These are phyloP conservation scores for Coemansia sp. DNA, from an alignment of 192 early-diverging fungal species.

Conservation along the genomic window DNA sequence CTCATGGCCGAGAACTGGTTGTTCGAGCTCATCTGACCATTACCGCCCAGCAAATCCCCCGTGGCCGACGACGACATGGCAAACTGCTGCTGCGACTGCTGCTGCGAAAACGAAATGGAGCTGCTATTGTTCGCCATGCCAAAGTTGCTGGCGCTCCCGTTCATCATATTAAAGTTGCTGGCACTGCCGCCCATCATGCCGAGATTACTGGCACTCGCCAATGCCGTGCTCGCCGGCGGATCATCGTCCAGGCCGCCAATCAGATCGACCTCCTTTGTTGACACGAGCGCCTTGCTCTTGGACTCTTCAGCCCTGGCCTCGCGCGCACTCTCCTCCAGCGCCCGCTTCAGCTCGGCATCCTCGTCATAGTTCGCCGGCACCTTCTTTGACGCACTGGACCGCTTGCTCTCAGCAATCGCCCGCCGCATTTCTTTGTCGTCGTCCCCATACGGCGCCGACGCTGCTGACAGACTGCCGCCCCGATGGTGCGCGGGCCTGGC, in stretches of 20 bases:
- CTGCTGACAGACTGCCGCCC: slow-evolving; percentile 18
- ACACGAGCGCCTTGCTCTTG: neutral
- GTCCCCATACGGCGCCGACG: slow-evolving; percentile 42
- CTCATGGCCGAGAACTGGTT: slow-evolving; percentile 17
- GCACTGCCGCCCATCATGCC: slow-evolving; percentile 18
- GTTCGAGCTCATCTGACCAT: slow-evolving; percentile 8
- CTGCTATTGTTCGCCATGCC: slow-evolving; percentile 7
- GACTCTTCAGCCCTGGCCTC: slow-evolving; percentile 50
- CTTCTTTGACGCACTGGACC: slow-evolving; percentile 50
- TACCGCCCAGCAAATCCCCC: slow-evolving; percentile 29
- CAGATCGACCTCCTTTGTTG: slow-evolving; percentile 24
- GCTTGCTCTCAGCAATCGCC: slow-evolving; percentile 81
- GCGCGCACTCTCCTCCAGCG: slow-evolving; percentile 80
- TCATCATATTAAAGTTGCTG: neutral
- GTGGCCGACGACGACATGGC: slow-evolving; percentile 15
- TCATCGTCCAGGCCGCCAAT: slow-evolving; percentile 39
- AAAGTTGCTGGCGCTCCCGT: neutral
- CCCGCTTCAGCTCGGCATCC: slow-evolving; percentile 65
- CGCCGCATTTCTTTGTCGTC: slow-evolving; percentile 75
- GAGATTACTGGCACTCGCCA: slow-evolving; percentile 23
- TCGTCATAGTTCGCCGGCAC: slow-evolving; percentile 50
- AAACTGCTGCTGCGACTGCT: slow-evolving; percentile 31
- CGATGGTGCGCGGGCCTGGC: slow-evolving; percentile 17
- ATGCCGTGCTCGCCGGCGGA: slow-evolving; percentile 3
- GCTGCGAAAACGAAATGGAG: slow-evolving; percentile 13